Conservation (phyloP, 2,329 filamentous ascomycete species). For the Trichoderma atroviride region DNA sequence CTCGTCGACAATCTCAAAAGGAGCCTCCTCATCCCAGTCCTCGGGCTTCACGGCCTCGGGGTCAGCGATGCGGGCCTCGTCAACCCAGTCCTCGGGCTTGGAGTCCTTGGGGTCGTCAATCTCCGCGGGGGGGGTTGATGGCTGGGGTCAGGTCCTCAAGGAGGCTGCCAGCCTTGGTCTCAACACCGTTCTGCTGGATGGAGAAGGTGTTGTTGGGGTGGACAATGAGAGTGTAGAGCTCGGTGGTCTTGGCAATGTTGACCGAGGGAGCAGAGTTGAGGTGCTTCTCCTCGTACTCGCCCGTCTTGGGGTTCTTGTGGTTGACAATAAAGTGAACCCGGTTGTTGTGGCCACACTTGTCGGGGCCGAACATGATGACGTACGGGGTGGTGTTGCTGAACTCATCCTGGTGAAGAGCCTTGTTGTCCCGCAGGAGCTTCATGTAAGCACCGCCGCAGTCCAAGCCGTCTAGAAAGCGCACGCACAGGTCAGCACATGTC, state of each 20-base stretch:
- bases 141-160: conserved; percentile 89
- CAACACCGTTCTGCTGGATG: conserved; percentile 88
- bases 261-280: conserved; percentile 80
- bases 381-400: conserved; percentile 98
- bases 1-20: conserved; percentile 93
- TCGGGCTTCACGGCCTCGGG: conserved; percentile 94
- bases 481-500: conserved; percentile 16
- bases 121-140: conserved; percentile 91
- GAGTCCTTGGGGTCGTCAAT: conserved; percentile 92
- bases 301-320: conserved; percentile 99
- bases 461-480: conserved; percentile 68
- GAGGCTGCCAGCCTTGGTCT: conserved; percentile 85
- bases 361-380: conserved; percentile 99
- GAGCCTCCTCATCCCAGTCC: conserved; percentile 98
- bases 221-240: conserved; percentile 96
- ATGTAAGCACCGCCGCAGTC: conserved; percentile 98
- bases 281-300: conserved; percentile 99
- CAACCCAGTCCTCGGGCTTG: conserved; percentile 96
- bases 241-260: conserved; percentile 86
- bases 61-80: conserved; percentile 86
- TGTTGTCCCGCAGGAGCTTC: conserved; percentile 98
- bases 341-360: conserved; percentile 99
- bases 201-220: conserved; percentile 94
- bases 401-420: conserved; percentile 93
- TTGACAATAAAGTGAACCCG: conserved; percentile 99